Evolutionary conservation across 73 alveolate species (phyloP).

Genomic region (Tetrahymena malaccensis): DNA sequence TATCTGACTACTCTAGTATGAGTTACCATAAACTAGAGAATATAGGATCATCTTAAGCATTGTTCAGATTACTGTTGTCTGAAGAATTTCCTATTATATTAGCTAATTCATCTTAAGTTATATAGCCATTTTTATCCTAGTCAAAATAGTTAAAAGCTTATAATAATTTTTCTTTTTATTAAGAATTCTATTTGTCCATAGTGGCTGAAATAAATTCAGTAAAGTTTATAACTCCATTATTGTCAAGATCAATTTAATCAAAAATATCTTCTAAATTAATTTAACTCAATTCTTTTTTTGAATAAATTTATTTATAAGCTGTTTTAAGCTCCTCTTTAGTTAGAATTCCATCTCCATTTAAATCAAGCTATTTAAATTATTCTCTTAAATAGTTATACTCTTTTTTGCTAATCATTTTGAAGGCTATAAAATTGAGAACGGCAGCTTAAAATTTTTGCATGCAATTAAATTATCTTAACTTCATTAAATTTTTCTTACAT

Average conservation of each 20-base stretch:
- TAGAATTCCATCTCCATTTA: conserved; percentile 49
- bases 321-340: conserved; percentile 30
- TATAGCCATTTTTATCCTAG: background rate
- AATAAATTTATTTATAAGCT: background rate
- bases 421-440: conserved; percentile 9
- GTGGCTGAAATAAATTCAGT: conserved; percentile 60
- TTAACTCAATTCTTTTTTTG: background rate
- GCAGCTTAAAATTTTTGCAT: conserved; percentile 18
- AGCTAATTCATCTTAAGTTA: background rate
- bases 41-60: background rate
- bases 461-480: conserved; percentile 4
- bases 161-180: background rate
- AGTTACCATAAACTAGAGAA: background rate
- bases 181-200: conserved; percentile 15
- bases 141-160: background rate
- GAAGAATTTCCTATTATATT: background rate
- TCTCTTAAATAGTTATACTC: conserved; percentile 15
- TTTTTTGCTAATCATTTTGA: conserved; percentile 2
- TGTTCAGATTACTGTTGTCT: background rate
- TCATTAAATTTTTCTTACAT: background rate
- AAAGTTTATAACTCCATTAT: conserved; percentile 53
- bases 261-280: conserved; percentile 47
- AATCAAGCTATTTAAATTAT: conserved; percentile 26
- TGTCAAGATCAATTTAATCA: conserved; percentile 48
- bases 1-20: background rate